Evolutionary conservation across 257 asterid species (phyloP), one percentile per base, ranked within the genome.

Genomic region (Ilex aquifolium): DNA sequence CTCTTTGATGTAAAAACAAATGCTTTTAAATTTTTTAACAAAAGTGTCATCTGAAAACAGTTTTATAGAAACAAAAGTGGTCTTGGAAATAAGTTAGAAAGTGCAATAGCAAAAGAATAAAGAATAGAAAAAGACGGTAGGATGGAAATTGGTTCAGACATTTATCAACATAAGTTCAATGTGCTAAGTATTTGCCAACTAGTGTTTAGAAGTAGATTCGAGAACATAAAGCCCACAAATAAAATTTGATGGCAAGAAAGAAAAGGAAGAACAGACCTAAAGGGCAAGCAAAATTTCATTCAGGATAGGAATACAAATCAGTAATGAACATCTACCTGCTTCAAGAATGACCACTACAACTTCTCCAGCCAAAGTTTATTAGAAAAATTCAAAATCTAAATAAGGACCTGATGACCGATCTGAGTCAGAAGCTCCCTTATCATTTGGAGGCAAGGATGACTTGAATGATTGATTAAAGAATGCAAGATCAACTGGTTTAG

Each of bases 381-480:
- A 91, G 75, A 91, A 91, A 67, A 91, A 91, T 49, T 91, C 98
- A 56, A 91, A 88, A 63, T 91, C 98, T 51, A 91, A 79, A 67
- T 82, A 88, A 66, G 89, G 88, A 57, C 88, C 95, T 7, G 96
- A 84, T 27, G 96, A 80, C 65, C 86, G 82, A 32, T 71, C 87
- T 0, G 92, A 85, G 29, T 83, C 91, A 1, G 85, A 74, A 16
- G 69, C 80, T 62, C 61, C 69, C 76, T 79, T 84, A 60, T 78
- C 79, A 59, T 76, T 74, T 9, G 78, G 59, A 10, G 78, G 71
- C 74, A 71, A 60, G 10, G 88, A 68, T 7, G 88, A 63, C 68
- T 82, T 83, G 32, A 68, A 6, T 10, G 76, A 61, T 69, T 67
- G 86, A 57, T 75, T 80, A 12, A 80, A 68, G 42, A 71, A 76